Conservation (phyloP, 2,329 filamentous ascomycete species). For the Aureobasidium namibiae region DNA sequence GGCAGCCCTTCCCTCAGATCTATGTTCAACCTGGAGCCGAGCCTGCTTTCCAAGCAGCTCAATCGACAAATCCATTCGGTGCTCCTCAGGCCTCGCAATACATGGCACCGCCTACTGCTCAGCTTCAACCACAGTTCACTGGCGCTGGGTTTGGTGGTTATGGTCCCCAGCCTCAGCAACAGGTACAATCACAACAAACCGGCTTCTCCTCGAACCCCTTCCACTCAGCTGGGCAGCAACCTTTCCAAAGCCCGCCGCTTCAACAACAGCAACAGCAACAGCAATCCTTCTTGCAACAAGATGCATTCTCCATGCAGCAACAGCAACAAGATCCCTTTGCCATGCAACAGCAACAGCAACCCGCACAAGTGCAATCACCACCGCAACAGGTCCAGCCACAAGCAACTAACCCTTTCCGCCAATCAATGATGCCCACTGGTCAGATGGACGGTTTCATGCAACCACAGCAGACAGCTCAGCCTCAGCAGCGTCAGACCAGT, state of each 20-base stretch:
- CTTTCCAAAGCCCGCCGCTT: not conserved
- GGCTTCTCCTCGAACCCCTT: slow-evolving; percentile 33
- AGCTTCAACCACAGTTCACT: slow-evolving; percentile 54
- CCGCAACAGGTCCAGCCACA: slow-evolving; percentile 43
- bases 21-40: slow-evolving; percentile 24
- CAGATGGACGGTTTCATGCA: slow-evolving; percentile 12
- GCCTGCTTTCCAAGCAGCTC: slow-evolving; percentile 17
- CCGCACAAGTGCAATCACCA: slow-evolving; percentile 32
- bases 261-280: slow-evolving; percentile 20
- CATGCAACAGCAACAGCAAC: slow-evolving; percentile 42
- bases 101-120: slow-evolving; percentile 29
- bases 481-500: slow-evolving; percentile 23
- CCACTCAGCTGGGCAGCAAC: slow-evolving; percentile 1
- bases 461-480: slow-evolving; percentile 18
- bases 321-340: slow-evolving; percentile 19
- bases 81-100: slow-evolving; percentile 32
- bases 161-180: slow-evolving; percentile 55
- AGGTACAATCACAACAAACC: slow-evolving; percentile 19
- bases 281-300: not conserved
- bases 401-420: slow-evolving; percentile 86
- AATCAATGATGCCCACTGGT: slow-evolving; percentile 64
- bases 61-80: slow-evolving; percentile 32
- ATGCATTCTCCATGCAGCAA: slow-evolving; percentile 21
- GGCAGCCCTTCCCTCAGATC: slow-evolving; percentile 19
- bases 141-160: slow-evolving; percentile 82